Evolutionary conservation across 2,329 filamentous ascomycete genomes (phyloP).

Genomic region (Fusarium guadeloupense): DNA sequence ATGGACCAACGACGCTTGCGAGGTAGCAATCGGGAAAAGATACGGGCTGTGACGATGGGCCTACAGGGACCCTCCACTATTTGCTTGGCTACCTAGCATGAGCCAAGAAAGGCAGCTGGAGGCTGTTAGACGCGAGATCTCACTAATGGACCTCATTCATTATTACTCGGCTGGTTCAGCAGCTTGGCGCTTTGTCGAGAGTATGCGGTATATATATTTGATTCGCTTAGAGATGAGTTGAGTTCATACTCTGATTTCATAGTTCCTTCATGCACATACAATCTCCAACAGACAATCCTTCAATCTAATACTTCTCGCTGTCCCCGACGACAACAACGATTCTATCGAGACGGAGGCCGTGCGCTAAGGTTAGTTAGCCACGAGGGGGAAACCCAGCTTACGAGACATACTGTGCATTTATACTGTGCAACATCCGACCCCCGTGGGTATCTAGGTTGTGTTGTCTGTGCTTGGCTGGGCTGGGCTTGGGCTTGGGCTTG

Average conservation of each 20-base stretch:
- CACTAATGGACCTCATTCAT: conserved; percentile 35
- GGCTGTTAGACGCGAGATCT: conserved; percentile 25
- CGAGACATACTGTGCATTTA: conserved; percentile 21
- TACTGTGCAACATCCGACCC: conserved; percentile 40
- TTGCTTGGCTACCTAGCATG: not conserved
- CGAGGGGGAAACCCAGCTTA: conserved; percentile 9
- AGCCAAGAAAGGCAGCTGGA: conserved; percentile 8
- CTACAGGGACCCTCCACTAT: conserved; percentile 3
- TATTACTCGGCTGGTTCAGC: too few relatives aligned
- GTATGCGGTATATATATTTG: too few relatives aligned
- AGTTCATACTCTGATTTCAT: too few relatives aligned
- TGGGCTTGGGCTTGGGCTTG: conserved; percentile 1
- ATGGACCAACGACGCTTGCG: conserved; percentile 29
- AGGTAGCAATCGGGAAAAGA: conserved; percentile 33
- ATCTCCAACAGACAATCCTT: too few relatives aligned
- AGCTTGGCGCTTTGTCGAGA: too few relatives aligned
- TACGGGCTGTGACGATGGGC: conserved; percentile 32
- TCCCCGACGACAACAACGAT: conserved; percentile 20
- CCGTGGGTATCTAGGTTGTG: conserved; percentile 10
- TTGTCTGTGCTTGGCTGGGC: conserved; percentile 22
- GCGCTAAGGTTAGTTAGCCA: conserved; percentile 24
- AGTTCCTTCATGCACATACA: too few relatives aligned
- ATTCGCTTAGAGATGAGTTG: too few relatives aligned
- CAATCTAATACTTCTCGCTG: not conserved
- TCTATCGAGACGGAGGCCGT: conserved; percentile 38